Conservation (phyloP, 2,329 filamentous ascomycete genomes). For the Apiospora phragmitis region DNA sequence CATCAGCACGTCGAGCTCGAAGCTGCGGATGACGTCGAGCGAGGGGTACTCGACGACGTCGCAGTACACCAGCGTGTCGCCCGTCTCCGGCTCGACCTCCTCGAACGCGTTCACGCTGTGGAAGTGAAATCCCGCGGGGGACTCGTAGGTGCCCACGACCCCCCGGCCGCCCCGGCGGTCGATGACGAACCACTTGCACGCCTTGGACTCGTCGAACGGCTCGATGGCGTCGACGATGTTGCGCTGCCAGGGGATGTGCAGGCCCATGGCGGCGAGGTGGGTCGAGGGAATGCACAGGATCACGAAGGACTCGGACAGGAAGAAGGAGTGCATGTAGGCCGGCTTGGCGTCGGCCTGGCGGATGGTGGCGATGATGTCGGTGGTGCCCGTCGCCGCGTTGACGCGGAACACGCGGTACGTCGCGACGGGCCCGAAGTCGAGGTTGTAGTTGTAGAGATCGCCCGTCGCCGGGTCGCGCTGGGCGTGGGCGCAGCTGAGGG, state of each 20-base stretch:
- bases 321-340: conserved; percentile 83
- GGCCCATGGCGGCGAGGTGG: conserved; percentile 57
- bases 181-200: conserved; percentile 72
- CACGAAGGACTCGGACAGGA: conserved; percentile 69
- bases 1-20: conserved; percentile 71
- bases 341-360: conserved; percentile 47
- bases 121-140: conserved; percentile 73
- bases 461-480: conserved; percentile 71
- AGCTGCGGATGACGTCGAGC: conserved; percentile 61
- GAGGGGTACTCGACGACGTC: conserved; percentile 67
- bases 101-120: conserved; percentile 80
- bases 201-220: conserved; percentile 56
- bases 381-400: conserved; percentile 62
- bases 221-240: conserved; percentile 70
- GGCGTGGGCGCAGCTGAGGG: conserved; percentile 69
- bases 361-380: conserved; percentile 71
- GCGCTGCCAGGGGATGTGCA: conserved; percentile 61
- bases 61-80: conserved; percentile 55
- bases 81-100: conserved; percentile 45
- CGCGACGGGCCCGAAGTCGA: conserved; percentile 57
- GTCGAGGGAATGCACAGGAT: conserved; percentile 73
- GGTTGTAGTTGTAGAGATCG: conserved; percentile 80
- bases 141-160: conserved; percentile 68
- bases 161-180: conserved; percentile 64
- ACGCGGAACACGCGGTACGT: conserved; percentile 72